phyloP scores from a whole-genome alignment of 306 rosid species.

The Purshia tridentata region DNA sequence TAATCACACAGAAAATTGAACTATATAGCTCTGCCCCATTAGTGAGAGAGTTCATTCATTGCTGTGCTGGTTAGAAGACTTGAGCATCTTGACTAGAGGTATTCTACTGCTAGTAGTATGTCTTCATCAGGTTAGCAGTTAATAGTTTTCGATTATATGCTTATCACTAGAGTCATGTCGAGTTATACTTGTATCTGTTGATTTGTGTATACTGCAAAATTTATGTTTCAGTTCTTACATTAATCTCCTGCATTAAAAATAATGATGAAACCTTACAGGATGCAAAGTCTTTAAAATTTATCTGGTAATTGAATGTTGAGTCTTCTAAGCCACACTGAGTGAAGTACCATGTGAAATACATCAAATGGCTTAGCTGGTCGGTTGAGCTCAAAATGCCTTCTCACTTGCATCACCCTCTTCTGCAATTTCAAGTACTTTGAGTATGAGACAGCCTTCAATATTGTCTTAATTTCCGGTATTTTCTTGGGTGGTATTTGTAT shows the following conservation, averaged over 20 bases:
- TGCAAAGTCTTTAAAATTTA: neutral
- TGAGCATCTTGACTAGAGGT: too few species aligned
- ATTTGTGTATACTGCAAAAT: too few species aligned
- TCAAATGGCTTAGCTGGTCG: conserved; percentile 43
- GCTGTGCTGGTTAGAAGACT: too few species aligned
- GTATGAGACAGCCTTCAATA: conserved; percentile 24
- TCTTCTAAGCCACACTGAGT: conserved; percentile 44
- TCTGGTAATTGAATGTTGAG: conserved; percentile 27
- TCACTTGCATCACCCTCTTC: conserved; percentile 33
- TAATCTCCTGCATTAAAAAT: neutral
- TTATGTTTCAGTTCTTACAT: too few species aligned
- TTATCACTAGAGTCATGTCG: too few species aligned
- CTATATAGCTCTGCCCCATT: too few species aligned
- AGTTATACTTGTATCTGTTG: too few species aligned
- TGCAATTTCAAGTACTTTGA: conserved; percentile 30
- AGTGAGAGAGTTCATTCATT: too few species aligned
- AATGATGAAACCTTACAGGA: neutral
- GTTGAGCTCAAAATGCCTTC: conserved; percentile 40
- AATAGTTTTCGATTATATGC: too few species aligned
- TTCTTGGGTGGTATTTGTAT: conserved; percentile 28
- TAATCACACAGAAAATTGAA: too few species aligned
- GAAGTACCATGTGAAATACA: conserved; percentile 38
- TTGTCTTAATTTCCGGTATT: conserved; percentile 33
- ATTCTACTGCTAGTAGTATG: too few species aligned
- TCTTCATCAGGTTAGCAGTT: too few species aligned